Evolutionary conservation across 202 grass and related monocot genomes (phyloP).

Genomic region (Zoysia matrella): DNA sequence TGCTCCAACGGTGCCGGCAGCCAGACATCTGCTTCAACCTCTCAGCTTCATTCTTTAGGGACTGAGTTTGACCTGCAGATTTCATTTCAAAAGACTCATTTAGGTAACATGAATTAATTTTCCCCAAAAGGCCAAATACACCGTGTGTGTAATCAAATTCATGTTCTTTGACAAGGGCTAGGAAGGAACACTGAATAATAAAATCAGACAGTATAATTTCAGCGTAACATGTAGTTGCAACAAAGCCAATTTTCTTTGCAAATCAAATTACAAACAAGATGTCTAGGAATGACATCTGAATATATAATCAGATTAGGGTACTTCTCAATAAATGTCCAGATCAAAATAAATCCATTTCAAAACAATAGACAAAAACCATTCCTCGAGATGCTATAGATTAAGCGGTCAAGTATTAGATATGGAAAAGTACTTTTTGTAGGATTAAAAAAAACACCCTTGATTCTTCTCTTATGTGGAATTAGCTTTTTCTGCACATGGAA

Average conservation of each 20-base stretch:
- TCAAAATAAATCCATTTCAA: conserved; percentile 10
- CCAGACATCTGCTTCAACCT: conserved; percentile 68
- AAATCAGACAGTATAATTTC: not conserved
- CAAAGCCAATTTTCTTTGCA: not conserved
- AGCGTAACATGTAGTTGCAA: conserved; percentile 9
- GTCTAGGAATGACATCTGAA: too few relatives aligned
- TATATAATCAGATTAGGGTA: too few relatives aligned
- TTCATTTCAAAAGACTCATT: conserved; percentile 26
- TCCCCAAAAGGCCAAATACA: not conserved
- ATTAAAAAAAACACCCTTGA: not conserved
- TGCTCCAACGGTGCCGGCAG: conserved; percentile 76
- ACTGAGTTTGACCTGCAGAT: conserved; percentile 66
- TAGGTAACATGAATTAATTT: too few relatives aligned
- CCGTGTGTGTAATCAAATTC: not conserved
- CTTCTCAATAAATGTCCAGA: not conserved
- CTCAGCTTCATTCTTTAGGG: conserved; percentile 85
- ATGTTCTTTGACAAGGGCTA: conserved; percentile 11
- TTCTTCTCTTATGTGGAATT: not conserved
- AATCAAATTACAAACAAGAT: conserved; percentile 4
- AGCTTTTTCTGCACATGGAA: too few relatives aligned
- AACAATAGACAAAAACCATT: too few relatives aligned
- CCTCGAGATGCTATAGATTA: too few relatives aligned
- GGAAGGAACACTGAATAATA: not conserved
- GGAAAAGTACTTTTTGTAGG: not conserved
- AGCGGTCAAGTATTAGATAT: not conserved